phyloP scores from a whole-genome alignment of 352 stramenopile species.

The Pythium aquatile region DNA sequence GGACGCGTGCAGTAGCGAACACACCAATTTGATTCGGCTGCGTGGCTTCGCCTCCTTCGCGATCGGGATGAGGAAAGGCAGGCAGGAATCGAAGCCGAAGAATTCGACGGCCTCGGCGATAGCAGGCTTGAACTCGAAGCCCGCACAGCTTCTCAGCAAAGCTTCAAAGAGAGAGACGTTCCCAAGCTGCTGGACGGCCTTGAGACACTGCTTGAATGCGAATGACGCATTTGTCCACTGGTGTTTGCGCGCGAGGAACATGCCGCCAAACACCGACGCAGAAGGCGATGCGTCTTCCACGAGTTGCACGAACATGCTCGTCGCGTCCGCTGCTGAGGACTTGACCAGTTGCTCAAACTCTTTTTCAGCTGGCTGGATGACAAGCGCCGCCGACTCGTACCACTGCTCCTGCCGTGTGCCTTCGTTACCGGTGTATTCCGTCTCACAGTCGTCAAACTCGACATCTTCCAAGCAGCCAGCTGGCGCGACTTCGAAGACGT shows the following conservation, averaged over 20 bases:
- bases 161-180: not conserved
- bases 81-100: constrained; percentile 13
- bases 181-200: not conserved
- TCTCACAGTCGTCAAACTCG: constrained; percentile 8
- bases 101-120: not conserved
- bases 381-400: constrained; percentile 15
- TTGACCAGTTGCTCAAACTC: constrained; percentile 14
- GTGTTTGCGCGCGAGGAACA: not conserved
- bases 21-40: constrained; percentile 7
- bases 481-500: constrained; percentile 5
- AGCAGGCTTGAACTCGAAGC: constrained; percentile 2
- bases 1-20: constrained; percentile 2
- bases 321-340: not conserved
- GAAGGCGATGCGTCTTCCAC: not conserved
- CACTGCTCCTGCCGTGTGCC: constrained; percentile 1
- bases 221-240: not conserved
- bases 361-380: constrained; percentile 5
- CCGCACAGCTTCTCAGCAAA: not conserved
- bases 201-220: not conserved
- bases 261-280: not conserved
- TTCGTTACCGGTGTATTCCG: constrained; percentile 14
- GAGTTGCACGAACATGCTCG: not conserved
- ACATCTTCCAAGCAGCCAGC: constrained; percentile 15
- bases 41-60: not conserved
- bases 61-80: not conserved